Evolutionary conservation across 306 rosid genomes (phyloP).

Genomic region (Delonix regia): DNA sequence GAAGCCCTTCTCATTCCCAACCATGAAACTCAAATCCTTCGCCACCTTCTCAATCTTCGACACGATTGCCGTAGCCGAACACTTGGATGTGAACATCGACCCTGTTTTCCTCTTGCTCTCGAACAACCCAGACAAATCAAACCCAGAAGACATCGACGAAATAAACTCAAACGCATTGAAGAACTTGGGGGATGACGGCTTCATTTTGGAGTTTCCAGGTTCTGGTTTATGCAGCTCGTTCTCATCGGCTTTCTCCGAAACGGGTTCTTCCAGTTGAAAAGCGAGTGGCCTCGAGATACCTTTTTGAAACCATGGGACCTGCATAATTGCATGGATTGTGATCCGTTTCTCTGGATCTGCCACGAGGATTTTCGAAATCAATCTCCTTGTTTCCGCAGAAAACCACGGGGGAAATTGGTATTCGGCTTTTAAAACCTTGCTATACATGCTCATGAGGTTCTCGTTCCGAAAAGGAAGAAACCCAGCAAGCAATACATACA

Average conservation of each 20-base stretch:
- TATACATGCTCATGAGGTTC: constrained; percentile 63
- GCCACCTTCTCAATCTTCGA: constrained; percentile 65
- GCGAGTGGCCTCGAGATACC: constrained; percentile 43
- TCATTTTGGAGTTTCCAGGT: not conserved
- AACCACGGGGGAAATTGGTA: constrained; percentile 75
- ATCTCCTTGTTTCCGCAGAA: constrained; percentile 58
- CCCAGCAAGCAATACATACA: constrained; percentile 65
- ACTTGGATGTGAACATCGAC: constrained; percentile 72
- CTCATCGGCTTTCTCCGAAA: constrained; percentile 14
- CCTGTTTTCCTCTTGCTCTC: constrained; percentile 51
- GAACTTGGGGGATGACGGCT: constrained; percentile 54
- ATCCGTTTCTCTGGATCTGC: constrained; percentile 62
- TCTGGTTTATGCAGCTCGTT: not conserved
- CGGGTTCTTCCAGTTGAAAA: constrained; percentile 31
- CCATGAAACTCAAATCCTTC: constrained; percentile 53
- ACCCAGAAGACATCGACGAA: constrained; percentile 78
- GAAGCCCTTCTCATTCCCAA: constrained; percentile 56
- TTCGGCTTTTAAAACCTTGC: constrained; percentile 64
- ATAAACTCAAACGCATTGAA: constrained; percentile 79
- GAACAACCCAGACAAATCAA: constrained; percentile 66
- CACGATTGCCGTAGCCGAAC: constrained; percentile 51
- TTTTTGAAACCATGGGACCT: constrained; percentile 65
- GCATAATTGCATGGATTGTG: constrained; percentile 62
- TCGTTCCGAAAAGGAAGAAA: constrained; percentile 76
- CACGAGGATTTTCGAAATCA: constrained; percentile 60